Conservation (phyloP, 805 yeast species). For the Monosporozyma yasuniensis region DNA sequence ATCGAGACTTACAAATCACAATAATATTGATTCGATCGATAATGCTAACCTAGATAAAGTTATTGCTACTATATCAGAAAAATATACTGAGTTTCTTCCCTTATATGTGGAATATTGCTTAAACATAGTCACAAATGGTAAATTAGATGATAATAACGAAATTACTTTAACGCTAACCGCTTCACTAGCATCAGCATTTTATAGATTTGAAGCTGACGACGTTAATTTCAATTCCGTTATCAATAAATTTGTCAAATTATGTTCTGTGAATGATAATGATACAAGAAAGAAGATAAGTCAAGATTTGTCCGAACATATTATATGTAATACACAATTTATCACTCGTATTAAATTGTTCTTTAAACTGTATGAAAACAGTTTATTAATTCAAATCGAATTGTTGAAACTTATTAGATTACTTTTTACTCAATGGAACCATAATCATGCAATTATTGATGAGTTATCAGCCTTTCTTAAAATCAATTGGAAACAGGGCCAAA, state of each 20-base stretch:
- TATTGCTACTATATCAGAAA: not conserved
- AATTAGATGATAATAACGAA: not conserved
- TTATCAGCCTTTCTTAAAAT: slow-evolving; percentile 12
- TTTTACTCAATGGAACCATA: slow-evolving; percentile 6
- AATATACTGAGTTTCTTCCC: not conserved
- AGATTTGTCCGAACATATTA: slow-evolving; percentile 12
- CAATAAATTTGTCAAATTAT: slow-evolving; percentile 19
- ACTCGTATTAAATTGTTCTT: slow-evolving; percentile 19
- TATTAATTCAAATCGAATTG: slow-evolving; percentile 29
- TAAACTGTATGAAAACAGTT: slow-evolving; percentile 22
- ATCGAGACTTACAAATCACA: not conserved
- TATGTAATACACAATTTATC: slow-evolving; percentile 13
- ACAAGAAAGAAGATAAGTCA: slow-evolving; percentile 4
- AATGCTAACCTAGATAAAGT: not conserved
- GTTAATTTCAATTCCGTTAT: slow-evolving; percentile 22
- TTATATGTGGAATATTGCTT: not conserved
- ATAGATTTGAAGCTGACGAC: slow-evolving; percentile 15
- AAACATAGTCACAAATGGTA: not conserved
- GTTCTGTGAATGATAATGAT: slow-evolving; percentile 11
- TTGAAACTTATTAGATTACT: slow-evolving; percentile 26
- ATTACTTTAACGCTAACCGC: not conserved
- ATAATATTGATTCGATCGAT: not conserved
- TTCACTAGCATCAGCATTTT: slow-evolving; percentile 14
- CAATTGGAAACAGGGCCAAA: slow-evolving; percentile 16
- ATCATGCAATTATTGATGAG: not conserved